Evolutionary conservation across 352 stramenopile species (phyloP).

Genomic region (Phytophthora syringae): DNA sequence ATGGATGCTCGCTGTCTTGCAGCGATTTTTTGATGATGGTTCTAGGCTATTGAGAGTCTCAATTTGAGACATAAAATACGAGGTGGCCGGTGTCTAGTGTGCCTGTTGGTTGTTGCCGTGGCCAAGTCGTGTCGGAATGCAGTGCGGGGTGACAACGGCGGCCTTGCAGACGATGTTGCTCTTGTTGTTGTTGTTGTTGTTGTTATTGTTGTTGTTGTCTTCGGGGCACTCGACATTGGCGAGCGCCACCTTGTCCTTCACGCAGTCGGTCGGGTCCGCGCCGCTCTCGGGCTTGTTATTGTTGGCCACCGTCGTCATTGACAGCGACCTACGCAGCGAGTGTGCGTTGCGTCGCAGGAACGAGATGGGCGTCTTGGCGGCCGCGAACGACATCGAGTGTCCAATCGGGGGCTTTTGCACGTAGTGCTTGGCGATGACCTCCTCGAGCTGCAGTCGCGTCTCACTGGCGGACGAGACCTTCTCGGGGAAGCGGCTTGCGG

Average conservation of each 20-base stretch:
- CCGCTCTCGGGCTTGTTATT: slow-evolving; percentile 44
- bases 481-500: slow-evolving; percentile 30
- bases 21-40: slow-evolving; percentile 5
- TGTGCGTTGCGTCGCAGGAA: slow-evolving; percentile 74
- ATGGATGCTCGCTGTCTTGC: slow-evolving; percentile 15
- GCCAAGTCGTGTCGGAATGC: slow-evolving; percentile 11
- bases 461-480: slow-evolving; percentile 19
- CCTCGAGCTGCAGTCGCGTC: slow-evolving; percentile 52
- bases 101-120: slow-evolving; percentile 39
- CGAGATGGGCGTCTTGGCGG: slow-evolving; percentile 74
- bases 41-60: too few relatives aligned
- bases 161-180: slow-evolving; percentile 23
- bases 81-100: slow-evolving; percentile 27
- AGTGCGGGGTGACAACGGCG: slow-evolving; percentile 29
- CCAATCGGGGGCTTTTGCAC: slow-evolving; percentile 31
- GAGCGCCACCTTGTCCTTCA: slow-evolving; percentile 70
- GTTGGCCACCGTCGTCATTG: slow-evolving; percentile 50
- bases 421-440: slow-evolving; percentile 51
- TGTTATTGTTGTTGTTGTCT: slow-evolving; percentile 22
- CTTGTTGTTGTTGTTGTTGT: slow-evolving; percentile 25
- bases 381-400: slow-evolving; percentile 54
- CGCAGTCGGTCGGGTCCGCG: slow-evolving; percentile 53
- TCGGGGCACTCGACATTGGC: slow-evolving; percentile 47
- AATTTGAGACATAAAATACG: slow-evolving; percentile 36
- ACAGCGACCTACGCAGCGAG: slow-evolving; percentile 71